Evolutionary conservation across 2,329 filamentous ascomycete species (phyloP).

Genomic region (Ceratocystis cacaofunesta): DNA sequence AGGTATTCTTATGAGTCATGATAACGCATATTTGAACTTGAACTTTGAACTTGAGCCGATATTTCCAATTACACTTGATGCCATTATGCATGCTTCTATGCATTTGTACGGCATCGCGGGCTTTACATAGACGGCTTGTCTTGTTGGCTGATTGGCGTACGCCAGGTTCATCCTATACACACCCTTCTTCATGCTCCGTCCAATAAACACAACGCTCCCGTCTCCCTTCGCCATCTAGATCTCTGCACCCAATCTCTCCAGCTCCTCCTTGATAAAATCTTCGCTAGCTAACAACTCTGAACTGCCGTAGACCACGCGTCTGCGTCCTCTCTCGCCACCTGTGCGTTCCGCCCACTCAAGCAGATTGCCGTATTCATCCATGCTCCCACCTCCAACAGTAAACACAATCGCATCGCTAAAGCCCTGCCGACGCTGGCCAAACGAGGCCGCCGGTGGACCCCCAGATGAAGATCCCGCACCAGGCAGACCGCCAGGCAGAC

Average conservation of each 20-base stretch:
- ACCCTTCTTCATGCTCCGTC: neutral
- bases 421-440: conserved; percentile 78
- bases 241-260: conserved; percentile 48
- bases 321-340: conserved; percentile 45
- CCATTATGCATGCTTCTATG: too few species aligned
- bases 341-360: conserved; percentile 89
- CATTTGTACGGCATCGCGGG: too few species aligned
- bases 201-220: too few species aligned
- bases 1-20: neutral
- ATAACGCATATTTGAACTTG: neutral
- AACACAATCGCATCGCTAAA: conserved; percentile 90
- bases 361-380: conserved; percentile 97
- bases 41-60: too few species aligned
- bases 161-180: neutral
- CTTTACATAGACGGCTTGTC: too few species aligned
- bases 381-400: conserved; percentile 86
- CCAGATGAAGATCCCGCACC: conserved; percentile 32
- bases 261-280: conserved; percentile 49
- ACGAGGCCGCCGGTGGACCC: conserved; percentile 62
- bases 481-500: conserved; percentile 35
- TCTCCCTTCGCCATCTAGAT: conserved; percentile 21
- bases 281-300: conserved; percentile 64
- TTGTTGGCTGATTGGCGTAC: too few species aligned
- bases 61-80: too few species aligned
- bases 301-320: conserved; percentile 85